Conservation (phyloP, 805 yeast genomes). For the Yarrowia alimentaria region DNA sequence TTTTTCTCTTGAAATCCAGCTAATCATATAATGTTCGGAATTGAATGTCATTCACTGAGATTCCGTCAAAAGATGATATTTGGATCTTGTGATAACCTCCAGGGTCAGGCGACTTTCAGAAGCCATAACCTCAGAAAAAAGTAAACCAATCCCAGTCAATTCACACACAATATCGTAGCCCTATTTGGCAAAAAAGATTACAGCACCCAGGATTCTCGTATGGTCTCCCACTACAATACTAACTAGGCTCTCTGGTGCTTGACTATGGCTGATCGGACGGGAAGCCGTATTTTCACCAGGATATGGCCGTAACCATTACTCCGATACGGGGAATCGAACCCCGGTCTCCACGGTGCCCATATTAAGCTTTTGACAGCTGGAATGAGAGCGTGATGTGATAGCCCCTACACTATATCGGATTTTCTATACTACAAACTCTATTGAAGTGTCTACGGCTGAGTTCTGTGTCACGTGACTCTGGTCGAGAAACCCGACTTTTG, state of each 20-base stretch:
- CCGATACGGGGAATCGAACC: slow-evolving; percentile 28
- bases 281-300: slow-evolving; percentile 28
- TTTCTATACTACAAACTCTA: neutral
- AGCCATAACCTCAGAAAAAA: too few relatives aligned
- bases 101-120: too few relatives aligned
- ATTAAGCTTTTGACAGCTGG: too few relatives aligned
- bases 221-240: slow-evolving; percentile 28
- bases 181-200: slow-evolving; percentile 15
- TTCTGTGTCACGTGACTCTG: slow-evolving; percentile 10
- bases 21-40: too few relatives aligned
- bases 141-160: too few relatives aligned
- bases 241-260: slow-evolving; percentile 28
- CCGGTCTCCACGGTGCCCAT: slow-evolving; percentile 28
- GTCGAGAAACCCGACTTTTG: too few relatives aligned
- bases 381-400: slow-evolving; percentile 27
- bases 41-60: too few relatives aligned
- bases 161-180: too few relatives aligned
- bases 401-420: slow-evolving; percentile 28
- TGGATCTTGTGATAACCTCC: too few relatives aligned
- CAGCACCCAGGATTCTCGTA: slow-evolving; percentile 28
- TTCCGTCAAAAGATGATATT: too few relatives aligned
- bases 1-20: too few relatives aligned
- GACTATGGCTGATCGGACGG: slow-evolving; percentile 28
- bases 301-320: slow-evolving; percentile 26
- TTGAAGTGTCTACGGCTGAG: too few relatives aligned